Evolutionary conservation across 2,329 filamentous ascomycete species (phyloP).

Genomic region (Fusarium circinatum): DNA sequence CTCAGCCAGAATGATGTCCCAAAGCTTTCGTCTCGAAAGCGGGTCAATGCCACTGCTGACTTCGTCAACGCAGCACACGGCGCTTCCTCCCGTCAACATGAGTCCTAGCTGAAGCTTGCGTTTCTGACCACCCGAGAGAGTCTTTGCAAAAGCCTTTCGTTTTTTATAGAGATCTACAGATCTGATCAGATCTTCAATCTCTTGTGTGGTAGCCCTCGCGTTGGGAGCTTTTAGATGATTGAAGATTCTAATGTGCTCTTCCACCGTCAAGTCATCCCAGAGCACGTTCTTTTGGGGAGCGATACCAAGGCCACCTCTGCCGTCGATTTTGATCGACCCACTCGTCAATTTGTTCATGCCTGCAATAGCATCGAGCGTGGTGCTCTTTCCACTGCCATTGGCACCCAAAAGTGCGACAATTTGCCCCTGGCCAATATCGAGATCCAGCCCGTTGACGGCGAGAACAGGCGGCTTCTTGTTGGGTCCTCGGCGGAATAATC

Average conservation of each 20-base stretch:
- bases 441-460: constrained; percentile 79
- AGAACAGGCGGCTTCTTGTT: constrained; percentile 68
- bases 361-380: constrained; percentile 87
- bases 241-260: constrained; percentile 86
- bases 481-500: constrained; percentile 58
- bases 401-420: constrained; percentile 89
- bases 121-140: constrained; percentile 90
- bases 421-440: constrained; percentile 79
- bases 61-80: constrained; percentile 91
- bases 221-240: constrained; percentile 79
- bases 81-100: constrained; percentile 92
- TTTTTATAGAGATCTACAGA: constrained; percentile 82
- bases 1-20: constrained; percentile 91
- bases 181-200: constrained; percentile 71
- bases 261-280: constrained; percentile 88
- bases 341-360: constrained; percentile 81
- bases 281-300: constrained; percentile 95
- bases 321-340: constrained; percentile 81
- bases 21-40: constrained; percentile 86
- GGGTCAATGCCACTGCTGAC: constrained; percentile 91
- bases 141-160: constrained; percentile 75
- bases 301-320: constrained; percentile 82
- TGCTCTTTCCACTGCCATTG: constrained; percentile 91
- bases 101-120: constrained; percentile 91
- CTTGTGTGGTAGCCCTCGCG: constrained; percentile 63